Evolutionary conservation across 2,329 filamentous ascomycete species (phyloP).

Genomic region (Fusarium pseudocircinatum): DNA sequence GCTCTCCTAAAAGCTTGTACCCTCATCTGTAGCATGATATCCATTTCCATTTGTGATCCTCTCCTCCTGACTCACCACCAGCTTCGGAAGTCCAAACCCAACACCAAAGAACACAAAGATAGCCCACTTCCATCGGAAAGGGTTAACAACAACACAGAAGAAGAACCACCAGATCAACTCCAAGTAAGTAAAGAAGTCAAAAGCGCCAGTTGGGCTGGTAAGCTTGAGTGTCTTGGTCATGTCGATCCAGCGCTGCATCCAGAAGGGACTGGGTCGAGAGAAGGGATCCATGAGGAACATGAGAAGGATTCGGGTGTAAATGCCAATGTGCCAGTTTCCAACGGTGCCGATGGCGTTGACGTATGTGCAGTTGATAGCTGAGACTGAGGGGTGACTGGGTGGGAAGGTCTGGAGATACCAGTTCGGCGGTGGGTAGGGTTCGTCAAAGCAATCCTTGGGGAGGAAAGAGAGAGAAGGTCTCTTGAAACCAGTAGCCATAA

Average conservation of each 20-base stretch:
- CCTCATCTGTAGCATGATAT: slow-evolving; percentile 29
- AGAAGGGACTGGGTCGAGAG: slow-evolving; percentile 73
- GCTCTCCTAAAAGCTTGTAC: slow-evolving; percentile 13
- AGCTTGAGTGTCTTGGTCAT: slow-evolving; percentile 79
- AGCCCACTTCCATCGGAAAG: slow-evolving; percentile 92
- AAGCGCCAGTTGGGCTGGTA: slow-evolving; percentile 76
- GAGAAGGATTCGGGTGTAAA: slow-evolving; percentile 85
- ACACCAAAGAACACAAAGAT: slow-evolving; percentile 83
- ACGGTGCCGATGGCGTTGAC: slow-evolving; percentile 81
- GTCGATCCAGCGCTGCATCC: slow-evolving; percentile 89
- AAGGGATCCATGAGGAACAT: slow-evolving; percentile 87
- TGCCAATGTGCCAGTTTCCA: slow-evolving; percentile 87
- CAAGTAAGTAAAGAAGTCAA: slow-evolving; percentile 90
- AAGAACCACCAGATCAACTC: slow-evolving; percentile 88
- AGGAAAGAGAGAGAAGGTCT: slow-evolving; percentile 79
- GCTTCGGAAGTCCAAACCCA: slow-evolving; percentile 71
- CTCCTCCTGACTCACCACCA: slow-evolving; percentile 74
- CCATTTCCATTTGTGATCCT: slow-evolving; percentile 50
- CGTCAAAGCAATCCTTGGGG: slow-evolving; percentile 75
- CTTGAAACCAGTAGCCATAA: slow-evolving; percentile 86
- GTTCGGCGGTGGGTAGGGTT: slow-evolving; percentile 81
- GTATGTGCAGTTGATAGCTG: slow-evolving; percentile 85
- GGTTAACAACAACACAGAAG: slow-evolving; percentile 82
- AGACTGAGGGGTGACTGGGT: slow-evolving; percentile 75
- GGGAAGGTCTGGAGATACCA: slow-evolving; percentile 93